phyloP scores from a whole-genome alignment of 805 yeast genomes.

The Saccharomyces paradoxus region DNA sequence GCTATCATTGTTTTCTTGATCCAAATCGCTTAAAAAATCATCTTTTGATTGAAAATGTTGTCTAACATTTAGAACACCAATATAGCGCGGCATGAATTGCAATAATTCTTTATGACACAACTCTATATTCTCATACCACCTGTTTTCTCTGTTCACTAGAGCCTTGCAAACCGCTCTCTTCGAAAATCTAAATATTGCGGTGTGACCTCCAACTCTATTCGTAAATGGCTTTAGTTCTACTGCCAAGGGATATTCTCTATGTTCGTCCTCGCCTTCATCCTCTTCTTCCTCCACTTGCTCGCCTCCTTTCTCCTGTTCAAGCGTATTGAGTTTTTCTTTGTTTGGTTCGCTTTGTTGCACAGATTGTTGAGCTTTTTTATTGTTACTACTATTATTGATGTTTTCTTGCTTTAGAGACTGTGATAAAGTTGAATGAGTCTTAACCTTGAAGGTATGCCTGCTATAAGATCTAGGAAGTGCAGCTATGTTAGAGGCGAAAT shows the following conservation, averaged over 20 bases:
- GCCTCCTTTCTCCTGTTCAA: constrained; percentile 5
- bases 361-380: not conserved
- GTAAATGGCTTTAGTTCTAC: constrained; percentile 87
- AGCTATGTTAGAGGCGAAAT: not conserved
- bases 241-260: constrained; percentile 53
- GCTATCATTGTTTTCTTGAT: constrained; percentile 13
- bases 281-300: constrained; percentile 14
- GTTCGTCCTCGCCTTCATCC: constrained; percentile 23
- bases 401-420: constrained; percentile 9
- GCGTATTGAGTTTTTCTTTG: not conserved
- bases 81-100: constrained; percentile 84
- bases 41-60: constrained; percentile 41
- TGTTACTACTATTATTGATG: not conserved
- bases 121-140: constrained; percentile 88
- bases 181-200: constrained; percentile 89
- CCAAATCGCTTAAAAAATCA: constrained; percentile 19
- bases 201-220: constrained; percentile 96
- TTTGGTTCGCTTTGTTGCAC: not conserved
- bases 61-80: constrained; percentile 89
- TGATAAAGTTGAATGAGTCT: constrained; percentile 3
- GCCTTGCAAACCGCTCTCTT: constrained; percentile 91
- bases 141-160: constrained; percentile 79
- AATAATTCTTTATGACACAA: constrained; percentile 64
- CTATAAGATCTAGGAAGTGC: not conserved
- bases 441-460: not conserved